Evolutionary conservation across 2,329 filamentous ascomycete species (phyloP).

Genomic region (Elsinoe ampelina): DNA sequence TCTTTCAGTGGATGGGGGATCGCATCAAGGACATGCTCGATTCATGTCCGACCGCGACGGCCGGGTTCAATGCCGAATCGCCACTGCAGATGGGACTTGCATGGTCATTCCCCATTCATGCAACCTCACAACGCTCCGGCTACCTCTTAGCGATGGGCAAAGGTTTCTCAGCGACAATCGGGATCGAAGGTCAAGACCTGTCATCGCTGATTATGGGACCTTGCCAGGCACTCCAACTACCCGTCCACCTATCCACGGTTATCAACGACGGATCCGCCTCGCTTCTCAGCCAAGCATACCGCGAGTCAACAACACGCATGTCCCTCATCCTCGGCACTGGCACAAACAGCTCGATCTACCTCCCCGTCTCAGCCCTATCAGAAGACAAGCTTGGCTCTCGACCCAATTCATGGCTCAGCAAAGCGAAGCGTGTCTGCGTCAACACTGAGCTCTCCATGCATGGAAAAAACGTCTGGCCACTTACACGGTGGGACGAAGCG

Average conservation of each 20-base stretch:
- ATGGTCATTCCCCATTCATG: conserved; percentile 59
- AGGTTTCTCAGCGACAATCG: conserved; percentile 52
- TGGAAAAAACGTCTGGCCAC: conserved; percentile 48
- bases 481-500: conserved; percentile 52
- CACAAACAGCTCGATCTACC: conserved; percentile 55
- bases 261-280: conserved; percentile 56
- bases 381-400: conserved; percentile 47
- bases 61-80: conserved; percentile 22
- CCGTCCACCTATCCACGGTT: conserved; percentile 52
- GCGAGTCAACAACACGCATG: conserved; percentile 51
- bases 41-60: conserved; percentile 16
- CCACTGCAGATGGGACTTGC: conserved; percentile 51
- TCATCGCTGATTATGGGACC: conserved; percentile 50
- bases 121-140: conserved; percentile 51
- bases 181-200: conserved; percentile 50
- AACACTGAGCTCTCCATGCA: conserved; percentile 62
- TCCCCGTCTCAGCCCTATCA: conserved; percentile 47
- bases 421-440: conserved; percentile 52
- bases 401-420: conserved; percentile 45
- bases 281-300: conserved; percentile 53
- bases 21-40: conserved; percentile 48
- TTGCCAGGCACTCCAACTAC: conserved; percentile 44
- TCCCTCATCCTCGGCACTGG: conserved; percentile 57
- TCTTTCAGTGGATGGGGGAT: conserved; percentile 59
- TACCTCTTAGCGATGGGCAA: conserved; percentile 56